These are phyloP conservation scores for Epichloe elymi DNA, from an alignment of 2,329 filamentous ascomycete species.

Conservation along the genomic window DNA sequence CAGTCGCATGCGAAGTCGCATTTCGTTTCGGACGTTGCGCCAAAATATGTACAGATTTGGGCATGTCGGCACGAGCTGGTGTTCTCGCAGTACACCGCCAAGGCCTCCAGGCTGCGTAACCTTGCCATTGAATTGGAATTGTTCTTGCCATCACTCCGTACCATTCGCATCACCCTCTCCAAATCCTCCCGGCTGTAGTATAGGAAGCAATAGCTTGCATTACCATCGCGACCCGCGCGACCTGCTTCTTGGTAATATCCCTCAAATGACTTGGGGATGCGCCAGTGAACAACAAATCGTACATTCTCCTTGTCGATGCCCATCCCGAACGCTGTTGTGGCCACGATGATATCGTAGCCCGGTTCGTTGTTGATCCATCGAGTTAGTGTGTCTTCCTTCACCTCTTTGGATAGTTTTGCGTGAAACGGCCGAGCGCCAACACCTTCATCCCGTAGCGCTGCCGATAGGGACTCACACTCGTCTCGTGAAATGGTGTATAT, in stretches of 20 bases:
- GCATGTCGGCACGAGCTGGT: slow-evolving; percentile 61
- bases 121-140: slow-evolving; percentile 35
- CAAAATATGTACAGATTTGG: slow-evolving; percentile 65
- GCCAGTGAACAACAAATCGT: slow-evolving; percentile 90
- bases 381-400: slow-evolving; percentile 57
- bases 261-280: slow-evolving; percentile 85
- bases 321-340: slow-evolving; percentile 95
- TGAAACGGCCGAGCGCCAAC: slow-evolving; percentile 65
- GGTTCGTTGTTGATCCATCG: slow-evolving; percentile 60
- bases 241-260: slow-evolving; percentile 95
- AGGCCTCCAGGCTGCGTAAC: slow-evolving; percentile 48
- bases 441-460: slow-evolving; percentile 50
- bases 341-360: slow-evolving; percentile 84
- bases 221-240: slow-evolving; percentile 78
- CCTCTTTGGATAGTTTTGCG: slow-evolving; percentile 51
- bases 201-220: slow-evolving; percentile 73
- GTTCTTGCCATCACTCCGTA: slow-evolving; percentile 32
- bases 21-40: slow-evolving; percentile 42
- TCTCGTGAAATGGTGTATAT: slow-evolving; percentile 66
- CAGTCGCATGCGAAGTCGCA: slow-evolving; percentile 70
- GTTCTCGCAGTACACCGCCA: slow-evolving; percentile 74
- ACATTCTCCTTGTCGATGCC: slow-evolving; percentile 94
- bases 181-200: slow-evolving; percentile 86
- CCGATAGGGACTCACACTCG: slow-evolving; percentile 60
- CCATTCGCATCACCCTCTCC: slow-evolving; percentile 53